Base-by-base conservation (phyloP, 2,329 filamentous ascomycete species). In the Paradendryphiella salina region DNA sequence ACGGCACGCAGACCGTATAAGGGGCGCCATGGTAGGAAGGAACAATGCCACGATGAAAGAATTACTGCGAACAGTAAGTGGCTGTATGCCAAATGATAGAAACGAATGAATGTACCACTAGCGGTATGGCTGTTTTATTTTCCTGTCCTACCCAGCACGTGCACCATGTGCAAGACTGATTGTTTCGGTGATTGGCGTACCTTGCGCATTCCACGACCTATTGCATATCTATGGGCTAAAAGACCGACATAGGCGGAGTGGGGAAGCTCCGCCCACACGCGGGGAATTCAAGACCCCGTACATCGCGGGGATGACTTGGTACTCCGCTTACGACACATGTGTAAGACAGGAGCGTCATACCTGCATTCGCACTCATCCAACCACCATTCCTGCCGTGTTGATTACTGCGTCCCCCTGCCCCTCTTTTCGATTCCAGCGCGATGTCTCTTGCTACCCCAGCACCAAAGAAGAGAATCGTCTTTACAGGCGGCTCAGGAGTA, bases 1-100 rank as follows among this genome's bases (percentile, higher is more conserved):
- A 99, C 73, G 94, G 94, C 55, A 95, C 92, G 20, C 92, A 97
- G 80, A 67, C 65, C 9, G 66, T 57, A 14, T 70, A 64, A 52
- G 40, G 23, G 13, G 38, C 14, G 15, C 18, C 6, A 39, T 28
- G 20, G 14, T 18, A 36, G 15, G 18, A 28, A 28, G 29, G 26
- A 40, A 13, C n/a, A 20, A 33, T 10, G 43, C 45, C 15, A 39
- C 35, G 37, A 34, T 23, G 45, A 31, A 47, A 51, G 36, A 31
- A 39, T 26, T 10, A 20, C 26, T 33, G n/a, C 15, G 23, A 33
- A 37, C 41, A 50, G 23, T 34, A 15, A 34, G 51, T 41, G 46
- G 50, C 49, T 38, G 44, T 47, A 53, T 46, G 54, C 50, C 61
- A 41, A 59, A 71, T 55, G 66, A 68, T 67, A 68, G 66, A 66